A percentile compares a stretch with the other conserved stretches of the same genome.
phyloP scores from a whole-genome alignment of 345 rosid genomes.

The Cardamine chenopodiifolia region DNA sequence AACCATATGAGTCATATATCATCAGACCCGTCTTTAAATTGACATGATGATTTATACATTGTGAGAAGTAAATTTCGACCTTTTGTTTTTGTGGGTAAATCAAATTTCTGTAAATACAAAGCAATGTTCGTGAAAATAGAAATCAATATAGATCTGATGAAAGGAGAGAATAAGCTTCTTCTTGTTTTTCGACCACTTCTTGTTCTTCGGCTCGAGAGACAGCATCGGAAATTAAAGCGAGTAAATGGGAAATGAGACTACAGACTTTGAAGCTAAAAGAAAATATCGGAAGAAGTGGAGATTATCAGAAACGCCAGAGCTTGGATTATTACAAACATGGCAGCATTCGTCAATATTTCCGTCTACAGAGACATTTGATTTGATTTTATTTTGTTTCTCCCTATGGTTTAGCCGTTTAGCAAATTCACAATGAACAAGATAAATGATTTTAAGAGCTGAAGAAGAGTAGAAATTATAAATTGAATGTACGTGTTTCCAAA shows the following conservation, averaged over 20 bases:
- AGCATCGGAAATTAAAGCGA: neutral
- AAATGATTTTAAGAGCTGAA: neutral
- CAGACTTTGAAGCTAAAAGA: constrained; percentile 15
- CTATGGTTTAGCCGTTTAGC: neutral
- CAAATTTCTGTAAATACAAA: neutral
- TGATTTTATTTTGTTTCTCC: neutral
- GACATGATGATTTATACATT: neutral
- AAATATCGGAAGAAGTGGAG: constrained; percentile 3
- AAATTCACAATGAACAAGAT: neutral
- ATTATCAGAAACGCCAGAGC: constrained; percentile 3
- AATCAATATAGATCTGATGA: neutral
- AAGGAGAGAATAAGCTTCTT: neutral
- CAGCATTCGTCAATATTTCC: neutral
- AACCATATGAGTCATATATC: neutral
- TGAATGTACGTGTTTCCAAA: constrained; percentile 27
- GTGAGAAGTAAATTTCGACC: neutral
- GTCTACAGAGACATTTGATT: neutral
- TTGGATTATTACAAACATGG: constrained; percentile 4
- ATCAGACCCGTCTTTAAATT: neutral
- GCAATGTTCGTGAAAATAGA: neutral
- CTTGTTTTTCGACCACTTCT: neutral
- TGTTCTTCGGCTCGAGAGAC: constrained; percentile 5
- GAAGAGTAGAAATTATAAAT: neutral
- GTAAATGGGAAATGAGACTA: neutral
- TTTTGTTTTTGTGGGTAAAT: neutral